Percentiles rank a stretch among this genome's conserved stretches.
phyloP scores from a whole-genome alignment of 495 filamentous ascomycete species.

The Penicillium robsamsonii region DNA sequence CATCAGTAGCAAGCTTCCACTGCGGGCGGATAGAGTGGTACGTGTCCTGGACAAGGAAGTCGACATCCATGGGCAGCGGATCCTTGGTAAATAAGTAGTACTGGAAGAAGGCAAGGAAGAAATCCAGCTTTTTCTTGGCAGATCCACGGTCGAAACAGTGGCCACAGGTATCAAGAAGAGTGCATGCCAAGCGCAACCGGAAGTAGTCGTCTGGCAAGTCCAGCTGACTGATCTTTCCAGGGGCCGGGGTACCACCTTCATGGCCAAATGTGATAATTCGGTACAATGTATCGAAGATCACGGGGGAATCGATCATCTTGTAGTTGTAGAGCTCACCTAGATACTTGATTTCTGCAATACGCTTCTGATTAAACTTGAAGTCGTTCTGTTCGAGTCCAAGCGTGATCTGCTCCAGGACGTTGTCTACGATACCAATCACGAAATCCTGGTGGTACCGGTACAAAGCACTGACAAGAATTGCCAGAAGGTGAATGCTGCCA shows the following conservation, averaged over 20 bases:
- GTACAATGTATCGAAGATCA: slow-evolving; percentile 95
- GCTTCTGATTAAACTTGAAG: slow-evolving; percentile 96
- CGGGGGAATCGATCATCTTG: slow-evolving; percentile 91
- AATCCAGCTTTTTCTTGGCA: slow-evolving; percentile 95
- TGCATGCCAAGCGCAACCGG: slow-evolving; percentile 84
- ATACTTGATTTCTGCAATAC: slow-evolving; percentile 94
- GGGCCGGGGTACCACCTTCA: slow-evolving; percentile 75
- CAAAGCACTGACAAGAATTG: slow-evolving; percentile 82
- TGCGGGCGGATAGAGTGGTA: slow-evolving; percentile 80
- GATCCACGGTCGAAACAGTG: slow-evolving; percentile 93
- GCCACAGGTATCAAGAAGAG: slow-evolving; percentile 90
- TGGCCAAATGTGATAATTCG: slow-evolving; percentile 91
- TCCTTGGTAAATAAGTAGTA: slow-evolving; percentile 97
- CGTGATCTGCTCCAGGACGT: slow-evolving; percentile 82
- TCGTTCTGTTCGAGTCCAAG: slow-evolving; percentile 92
- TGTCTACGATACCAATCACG: slow-evolving; percentile 82
- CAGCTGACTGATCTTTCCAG: slow-evolving; percentile 68
- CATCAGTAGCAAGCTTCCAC: slow-evolving; percentile 78
- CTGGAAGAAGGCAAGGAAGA: slow-evolving; percentile 96
- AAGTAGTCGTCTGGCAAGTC: slow-evolving; percentile 96
- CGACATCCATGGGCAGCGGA: slow-evolving; percentile 90
- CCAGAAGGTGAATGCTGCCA: slow-evolving; percentile 92
- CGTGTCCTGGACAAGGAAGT: slow-evolving; percentile 94
- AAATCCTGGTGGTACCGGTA: slow-evolving; percentile 92
- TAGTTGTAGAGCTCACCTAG: slow-evolving; percentile 98